A percentile compares a stretch with the other conserved stretches of the same genome.
These are phyloP conservation scores for Aspergillus cejpii DNA, from an alignment of 2,329 filamentous ascomycete genomes.

Conservation along the genomic window DNA sequence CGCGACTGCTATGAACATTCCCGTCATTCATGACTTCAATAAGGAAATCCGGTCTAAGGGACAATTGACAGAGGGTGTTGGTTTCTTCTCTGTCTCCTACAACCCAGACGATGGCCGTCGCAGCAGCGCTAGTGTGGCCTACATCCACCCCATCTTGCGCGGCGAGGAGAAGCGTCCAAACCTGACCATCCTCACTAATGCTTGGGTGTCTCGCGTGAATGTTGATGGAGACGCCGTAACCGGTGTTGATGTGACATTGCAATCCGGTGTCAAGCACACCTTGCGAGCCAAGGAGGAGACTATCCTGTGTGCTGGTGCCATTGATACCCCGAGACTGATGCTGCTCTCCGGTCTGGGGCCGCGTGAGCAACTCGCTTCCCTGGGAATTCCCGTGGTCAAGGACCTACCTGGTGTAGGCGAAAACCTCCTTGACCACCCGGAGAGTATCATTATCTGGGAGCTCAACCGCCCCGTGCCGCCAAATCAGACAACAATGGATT, in stretches of 20 bases:
- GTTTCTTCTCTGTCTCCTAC: conserved; percentile 87
- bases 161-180: conserved; percentile 78
- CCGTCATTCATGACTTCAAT: conserved; percentile 80
- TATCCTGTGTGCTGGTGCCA: conserved; percentile 70
- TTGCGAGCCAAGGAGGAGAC: conserved; percentile 64
- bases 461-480: conserved; percentile 68
- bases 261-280: conserved; percentile 51
- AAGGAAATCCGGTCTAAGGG: conserved; percentile 69
- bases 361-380: conserved; percentile 45
- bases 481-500: conserved; percentile 86
- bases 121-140: conserved; percentile 81
- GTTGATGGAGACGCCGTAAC: conserved; percentile 62
- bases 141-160: conserved; percentile 83
- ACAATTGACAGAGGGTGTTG: conserved; percentile 66
- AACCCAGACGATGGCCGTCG: conserved; percentile 81
- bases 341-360: conserved; percentile 50
- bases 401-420: conserved; percentile 58
- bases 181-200: conserved; percentile 77
- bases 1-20: conserved; percentile 70
- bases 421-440: conserved; percentile 60
- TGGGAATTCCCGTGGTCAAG: conserved; percentile 53
- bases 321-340: conserved; percentile 69
- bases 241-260: conserved; percentile 64
- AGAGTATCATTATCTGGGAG: conserved; percentile 67
- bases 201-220: conserved; percentile 78